Evolutionary conservation across 2,329 filamentous ascomycete genomes (phyloP).

Genomic region (Claviceps maximensis): DNA sequence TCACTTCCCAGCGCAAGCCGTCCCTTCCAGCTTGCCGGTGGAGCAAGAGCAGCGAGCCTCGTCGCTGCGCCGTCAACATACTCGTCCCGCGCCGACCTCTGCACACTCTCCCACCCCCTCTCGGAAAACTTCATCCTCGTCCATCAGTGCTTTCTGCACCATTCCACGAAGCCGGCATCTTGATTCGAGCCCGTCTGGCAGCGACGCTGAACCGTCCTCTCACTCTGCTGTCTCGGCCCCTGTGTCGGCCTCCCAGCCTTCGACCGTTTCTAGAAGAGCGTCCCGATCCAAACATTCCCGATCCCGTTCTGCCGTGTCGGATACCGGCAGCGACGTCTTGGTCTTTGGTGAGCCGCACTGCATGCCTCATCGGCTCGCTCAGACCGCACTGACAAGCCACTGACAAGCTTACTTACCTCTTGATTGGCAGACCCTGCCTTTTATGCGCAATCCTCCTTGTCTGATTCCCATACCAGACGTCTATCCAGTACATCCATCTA

Average conservation of each 20-base stretch:
- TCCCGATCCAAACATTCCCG: conserved; percentile 29
- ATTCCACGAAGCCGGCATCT: conserved; percentile 44
- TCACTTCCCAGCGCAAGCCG: background rate
- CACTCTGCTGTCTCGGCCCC: conserved; percentile 38
- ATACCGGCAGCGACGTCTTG: conserved; percentile 27
- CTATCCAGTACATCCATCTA: conserved; percentile 63
- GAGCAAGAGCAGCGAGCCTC: background rate
- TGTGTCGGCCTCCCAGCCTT: conserved; percentile 31
- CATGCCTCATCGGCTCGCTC: conserved; percentile 33
- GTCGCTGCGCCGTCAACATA: background rate
- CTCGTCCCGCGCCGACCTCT: background rate
- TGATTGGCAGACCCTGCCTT: conserved; percentile 35
- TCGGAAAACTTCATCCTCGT: conserved; percentile 32
- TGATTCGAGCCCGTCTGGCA: conserved; percentile 45
- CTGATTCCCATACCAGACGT: conserved; percentile 45
- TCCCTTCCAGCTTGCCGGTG: background rate
- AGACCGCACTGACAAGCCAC: conserved; percentile 15
- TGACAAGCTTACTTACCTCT: conserved; percentile 16
- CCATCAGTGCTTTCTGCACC: conserved; percentile 19
- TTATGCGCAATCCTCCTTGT: conserved; percentile 32
- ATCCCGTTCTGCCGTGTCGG: conserved; percentile 29
- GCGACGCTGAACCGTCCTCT: conserved; percentile 45
- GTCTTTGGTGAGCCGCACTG: conserved; percentile 24
- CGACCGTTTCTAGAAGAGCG: conserved; percentile 27
- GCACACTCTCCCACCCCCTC: background rate